Evolutionary conservation across 1,284 basidiomycete genomes (phyloP), one percentile per base, ranked within the genome.

Genomic region (Leccinum subatratum): DNA sequence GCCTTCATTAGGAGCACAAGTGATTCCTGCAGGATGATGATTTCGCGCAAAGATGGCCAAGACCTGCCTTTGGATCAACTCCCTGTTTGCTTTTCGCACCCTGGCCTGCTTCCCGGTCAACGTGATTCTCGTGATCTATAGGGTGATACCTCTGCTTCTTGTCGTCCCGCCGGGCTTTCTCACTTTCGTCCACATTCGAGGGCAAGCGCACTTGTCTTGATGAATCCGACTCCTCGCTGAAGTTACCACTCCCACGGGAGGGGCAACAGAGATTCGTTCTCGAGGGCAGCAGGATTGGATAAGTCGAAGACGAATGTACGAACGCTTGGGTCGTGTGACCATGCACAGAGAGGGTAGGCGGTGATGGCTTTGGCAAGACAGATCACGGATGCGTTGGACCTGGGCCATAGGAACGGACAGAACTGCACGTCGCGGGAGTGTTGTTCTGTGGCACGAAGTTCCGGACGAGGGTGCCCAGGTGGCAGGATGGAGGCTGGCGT

Each of bases 231-330:
- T 68, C 67, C 66, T 68, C 5, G 67, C 68, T 76, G 75, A 69
- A 70, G 34, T 77, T 74, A 68, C 25, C 54, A 48, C 56, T 72
- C 18, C 65, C 42, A 20, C 9, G 69, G 74, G 71, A 64, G 67
- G 57, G 61, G 65, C 58, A 74, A 78, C 25, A 76, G 76, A 78
- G 75, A 78, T 73, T 77, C 62, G 71, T 70, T 77, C 77, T 78
- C 76, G 67, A 73, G 64, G 59, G 62, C 73, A 70, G 74, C 63
- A 58, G 63, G 66, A 68, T 68, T 63, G 63, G 67, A 65, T 65
- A 59, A 25, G 59, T 70, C 63, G 22, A 59, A 61, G 65, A 67
- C 48, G 66, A 54, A 22, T 42, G 64, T 63, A 66, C 18, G 58
- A 70, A 32, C 16, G 2, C 63, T 59, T 59, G 48, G 34, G 66